These are phyloP conservation scores for Saturnispora halmiae DNA, from an alignment of 805 yeast genomes.

Conservation along the genomic window DNA sequence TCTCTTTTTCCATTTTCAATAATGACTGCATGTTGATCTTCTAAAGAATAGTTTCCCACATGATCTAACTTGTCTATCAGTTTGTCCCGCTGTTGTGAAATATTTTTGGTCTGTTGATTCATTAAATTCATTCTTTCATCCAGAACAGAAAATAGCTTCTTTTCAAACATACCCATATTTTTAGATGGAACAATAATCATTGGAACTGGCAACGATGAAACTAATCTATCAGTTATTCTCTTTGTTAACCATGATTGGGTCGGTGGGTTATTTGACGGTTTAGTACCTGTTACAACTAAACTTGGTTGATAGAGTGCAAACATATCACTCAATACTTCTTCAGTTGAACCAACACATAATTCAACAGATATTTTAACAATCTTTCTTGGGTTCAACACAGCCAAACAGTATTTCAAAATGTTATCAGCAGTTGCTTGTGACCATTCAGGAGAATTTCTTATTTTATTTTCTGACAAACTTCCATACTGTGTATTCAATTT, in stretches of 20 bases:
- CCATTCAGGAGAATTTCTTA: conserved; percentile 38
- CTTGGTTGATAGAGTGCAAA: conserved; percentile 54
- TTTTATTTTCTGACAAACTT: conserved; percentile 26
- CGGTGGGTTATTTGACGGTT: conserved; percentile 41
- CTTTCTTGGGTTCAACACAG: conserved; percentile 36
- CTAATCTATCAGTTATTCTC: conserved; percentile 54
- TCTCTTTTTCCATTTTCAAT: conserved; percentile 13
- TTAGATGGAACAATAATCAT: conserved; percentile 57
- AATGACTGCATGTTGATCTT: conserved; percentile 20
- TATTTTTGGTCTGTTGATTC: conserved; percentile 10
- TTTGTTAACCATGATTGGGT: conserved; percentile 53
- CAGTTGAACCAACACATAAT: conserved; percentile 49
- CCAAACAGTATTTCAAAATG: conserved; percentile 44
- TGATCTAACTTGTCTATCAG: conserved; percentile 18
- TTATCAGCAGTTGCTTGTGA: conserved; percentile 37
- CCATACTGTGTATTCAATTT: conserved; percentile 7
- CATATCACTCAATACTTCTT: conserved; percentile 48
- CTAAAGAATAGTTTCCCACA: conserved; percentile 22
- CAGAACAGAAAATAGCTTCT: conserved; percentile 30
- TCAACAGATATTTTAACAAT: conserved; percentile 50
- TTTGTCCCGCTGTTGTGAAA: conserved; percentile 12
- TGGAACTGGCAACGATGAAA: conserved; percentile 56
- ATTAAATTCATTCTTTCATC: conserved; percentile 18
- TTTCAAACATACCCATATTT: conserved; percentile 47
- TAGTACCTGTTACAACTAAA: conserved; percentile 46